phyloP scores from a whole-genome alignment of 169 alveolate species.

The Babesia bovis region DNA sequence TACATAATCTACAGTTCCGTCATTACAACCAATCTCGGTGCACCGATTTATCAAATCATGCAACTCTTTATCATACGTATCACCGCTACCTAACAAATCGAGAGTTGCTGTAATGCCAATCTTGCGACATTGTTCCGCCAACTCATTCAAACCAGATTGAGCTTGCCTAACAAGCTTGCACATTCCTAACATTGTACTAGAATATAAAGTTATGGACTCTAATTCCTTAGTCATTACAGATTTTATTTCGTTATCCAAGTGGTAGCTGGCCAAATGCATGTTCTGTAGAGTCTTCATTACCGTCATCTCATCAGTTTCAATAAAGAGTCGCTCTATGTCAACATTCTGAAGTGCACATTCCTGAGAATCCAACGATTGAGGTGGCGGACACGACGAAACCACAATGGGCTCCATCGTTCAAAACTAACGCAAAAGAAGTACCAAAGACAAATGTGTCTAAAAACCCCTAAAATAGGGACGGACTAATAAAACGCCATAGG shows the following conservation, averaged over 20 bases:
- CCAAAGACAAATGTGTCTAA: neutral
- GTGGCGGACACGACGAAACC: neutral
- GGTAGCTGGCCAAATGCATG: slow-evolving; percentile 55
- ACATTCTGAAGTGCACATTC: slow-evolving; percentile 16
- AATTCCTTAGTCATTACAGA: slow-evolving; percentile 46
- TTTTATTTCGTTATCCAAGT: slow-evolving; percentile 53
- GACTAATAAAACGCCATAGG: neutral
- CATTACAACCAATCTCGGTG: neutral
- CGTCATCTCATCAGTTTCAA: slow-evolving; percentile 53
- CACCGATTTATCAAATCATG: neutral
- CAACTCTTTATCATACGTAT: neutral
- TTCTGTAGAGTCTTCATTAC: slow-evolving; percentile 60
- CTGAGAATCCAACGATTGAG: neutral
- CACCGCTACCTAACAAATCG: neutral
- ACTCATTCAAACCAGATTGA: slow-evolving; percentile 27
- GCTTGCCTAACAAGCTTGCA: slow-evolving; percentile 51
- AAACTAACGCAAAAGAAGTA: too few relatives aligned
- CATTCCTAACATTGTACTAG: slow-evolving; percentile 49
- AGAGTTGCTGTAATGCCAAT: neutral
- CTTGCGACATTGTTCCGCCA: neutral
- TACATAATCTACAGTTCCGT: neutral
- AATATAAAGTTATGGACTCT: slow-evolving; percentile 48
- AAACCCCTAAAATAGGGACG: neutral
- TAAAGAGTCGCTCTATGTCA: slow-evolving; percentile 57
- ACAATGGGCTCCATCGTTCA: neutral